Conservation (phyloP, 2,329 filamentous ascomycete genomes). For the Fusarium lateritium region DNA sequence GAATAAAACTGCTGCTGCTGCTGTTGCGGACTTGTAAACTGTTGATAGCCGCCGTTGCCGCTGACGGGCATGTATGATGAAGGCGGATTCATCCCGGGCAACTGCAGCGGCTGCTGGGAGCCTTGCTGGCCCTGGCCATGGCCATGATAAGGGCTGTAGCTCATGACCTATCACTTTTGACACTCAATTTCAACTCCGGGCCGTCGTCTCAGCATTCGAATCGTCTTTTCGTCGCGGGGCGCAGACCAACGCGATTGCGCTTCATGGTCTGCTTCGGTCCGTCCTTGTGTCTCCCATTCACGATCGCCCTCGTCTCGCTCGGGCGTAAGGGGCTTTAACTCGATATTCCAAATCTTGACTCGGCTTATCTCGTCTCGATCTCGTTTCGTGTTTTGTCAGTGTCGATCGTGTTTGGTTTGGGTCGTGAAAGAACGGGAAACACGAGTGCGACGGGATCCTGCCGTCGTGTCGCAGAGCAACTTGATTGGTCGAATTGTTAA, state of each 20-base stretch:
- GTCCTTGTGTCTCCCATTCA: slow-evolving; percentile 26
- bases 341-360: background rate
- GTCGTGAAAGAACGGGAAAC: slow-evolving; percentile 42
- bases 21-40: slow-evolving; percentile 49
- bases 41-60: slow-evolving; percentile 40
- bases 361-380: slow-evolving; percentile 9
- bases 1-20: slow-evolving; percentile 48
- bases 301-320: slow-evolving; percentile 14
- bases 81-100: slow-evolving; percentile 41
- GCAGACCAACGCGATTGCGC: slow-evolving; percentile 49
- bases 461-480: slow-evolving; percentile 42
- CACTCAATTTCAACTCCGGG: background rate
- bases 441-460: slow-evolving; percentile 46
- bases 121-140: slow-evolving; percentile 50
- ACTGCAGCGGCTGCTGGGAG: slow-evolving; percentile 45
- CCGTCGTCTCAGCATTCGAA: slow-evolving; percentile 41
- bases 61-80: slow-evolving; percentile 36
- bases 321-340: slow-evolving; percentile 8
- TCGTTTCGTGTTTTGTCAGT: slow-evolving; percentile 21
- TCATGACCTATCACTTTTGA: slow-evolving; percentile 52
- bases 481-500: slow-evolving; percentile 41
- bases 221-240: slow-evolving; percentile 47
- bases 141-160: slow-evolving; percentile 53
- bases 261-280: slow-evolving; percentile 44
- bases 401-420: slow-evolving; percentile 34